phyloP scores from a whole-genome alignment of 805 yeast genomes.

The Hanseniaspora taiwanica region DNA sequence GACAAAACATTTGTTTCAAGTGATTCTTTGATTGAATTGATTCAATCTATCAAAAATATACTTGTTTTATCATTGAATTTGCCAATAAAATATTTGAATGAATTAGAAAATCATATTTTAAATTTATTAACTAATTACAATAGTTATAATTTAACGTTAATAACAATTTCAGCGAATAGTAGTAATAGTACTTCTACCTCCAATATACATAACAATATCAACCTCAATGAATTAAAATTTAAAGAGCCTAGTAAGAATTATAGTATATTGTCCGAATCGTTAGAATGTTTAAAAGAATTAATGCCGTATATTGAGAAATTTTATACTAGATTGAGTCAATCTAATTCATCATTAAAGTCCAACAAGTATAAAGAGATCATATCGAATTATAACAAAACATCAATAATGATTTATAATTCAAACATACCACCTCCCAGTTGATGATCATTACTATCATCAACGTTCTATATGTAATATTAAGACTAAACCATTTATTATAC shows the following conservation, averaged over 20 bases:
- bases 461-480: too few species aligned
- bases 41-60: slow-evolving; percentile 35
- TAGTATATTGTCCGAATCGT: slow-evolving; percentile 30
- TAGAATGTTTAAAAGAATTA: slow-evolving; percentile 29
- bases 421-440: slow-evolving; percentile 26
- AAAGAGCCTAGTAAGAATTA: slow-evolving; percentile 18
- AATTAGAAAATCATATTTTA: slow-evolving; percentile 30
- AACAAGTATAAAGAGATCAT: slow-evolving; percentile 14
- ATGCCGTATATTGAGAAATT: slow-evolving; percentile 18
- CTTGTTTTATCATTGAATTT: slow-evolving; percentile 44
- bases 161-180: too few species aligned
- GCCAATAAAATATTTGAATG: slow-evolving; percentile 26
- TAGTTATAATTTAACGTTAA: slow-evolving; percentile 31
- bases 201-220: too few species aligned
- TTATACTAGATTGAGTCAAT: slow-evolving; percentile 13
- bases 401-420: slow-evolving; percentile 20
- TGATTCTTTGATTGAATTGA: slow-evolving; percentile 30
- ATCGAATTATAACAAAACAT: slow-evolving; percentile 15
- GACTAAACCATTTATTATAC: background rate
- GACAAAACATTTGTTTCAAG: slow-evolving; percentile 48
- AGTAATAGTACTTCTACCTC: too few species aligned
- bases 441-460: too few species aligned
- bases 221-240: slow-evolving; percentile 6
- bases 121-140: slow-evolving; percentile 34
- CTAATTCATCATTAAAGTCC: slow-evolving; percentile 7